These are phyloP conservation scores for Erysimum cheiri DNA, from an alignment of 441 rosid genomes.

Conservation along the genomic window DNA sequence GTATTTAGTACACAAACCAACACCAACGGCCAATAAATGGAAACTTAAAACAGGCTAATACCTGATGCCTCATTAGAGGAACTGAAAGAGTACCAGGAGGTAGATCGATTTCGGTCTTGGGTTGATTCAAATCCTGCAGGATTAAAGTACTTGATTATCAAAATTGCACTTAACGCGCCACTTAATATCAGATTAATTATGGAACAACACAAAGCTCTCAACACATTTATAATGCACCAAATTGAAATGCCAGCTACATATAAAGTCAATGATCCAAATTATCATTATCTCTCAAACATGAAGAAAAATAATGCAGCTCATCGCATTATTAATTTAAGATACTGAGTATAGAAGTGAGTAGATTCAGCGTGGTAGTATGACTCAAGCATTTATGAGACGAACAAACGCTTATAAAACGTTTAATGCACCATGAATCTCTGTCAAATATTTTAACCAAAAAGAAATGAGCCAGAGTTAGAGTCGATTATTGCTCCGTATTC, in stretches of 20 bases:
- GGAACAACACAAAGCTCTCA: slow-evolving; percentile 29
- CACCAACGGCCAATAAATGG: slow-evolving; percentile 29
- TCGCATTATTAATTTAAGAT: slow-evolving; percentile 13
- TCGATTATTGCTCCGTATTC: slow-evolving; percentile 1
- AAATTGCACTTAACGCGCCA: slow-evolving; percentile 35
- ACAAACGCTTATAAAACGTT: slow-evolving; percentile 4
- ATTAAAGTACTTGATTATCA: slow-evolving; percentile 27
- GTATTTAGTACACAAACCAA: slow-evolving; percentile 34
- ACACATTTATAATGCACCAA: slow-evolving; percentile 11
- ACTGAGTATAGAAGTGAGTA: not conserved
- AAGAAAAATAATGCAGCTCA: slow-evolving; percentile 27
- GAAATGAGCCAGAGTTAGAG: not conserved
- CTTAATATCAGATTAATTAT: slow-evolving; percentile 8
- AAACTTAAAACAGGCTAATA: slow-evolving; percentile 42
- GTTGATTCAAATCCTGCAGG: slow-evolving; percentile 88
- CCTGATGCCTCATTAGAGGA: slow-evolving; percentile 96
- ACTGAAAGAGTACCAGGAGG: slow-evolving; percentile 81
- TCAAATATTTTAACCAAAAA: not conserved
- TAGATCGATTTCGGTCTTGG: slow-evolving; percentile 65
- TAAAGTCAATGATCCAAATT: slow-evolving; percentile 7
- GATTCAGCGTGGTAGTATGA: slow-evolving; percentile 24
- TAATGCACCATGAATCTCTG: slow-evolving; percentile 6
- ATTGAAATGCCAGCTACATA: slow-evolving; percentile 16
- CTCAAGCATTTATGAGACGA: slow-evolving; percentile 12
- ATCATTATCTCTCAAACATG: not conserved